Evolutionary conservation across 129 eudicot genomes (phyloP).

Genomic region (Daucus carota): DNA sequence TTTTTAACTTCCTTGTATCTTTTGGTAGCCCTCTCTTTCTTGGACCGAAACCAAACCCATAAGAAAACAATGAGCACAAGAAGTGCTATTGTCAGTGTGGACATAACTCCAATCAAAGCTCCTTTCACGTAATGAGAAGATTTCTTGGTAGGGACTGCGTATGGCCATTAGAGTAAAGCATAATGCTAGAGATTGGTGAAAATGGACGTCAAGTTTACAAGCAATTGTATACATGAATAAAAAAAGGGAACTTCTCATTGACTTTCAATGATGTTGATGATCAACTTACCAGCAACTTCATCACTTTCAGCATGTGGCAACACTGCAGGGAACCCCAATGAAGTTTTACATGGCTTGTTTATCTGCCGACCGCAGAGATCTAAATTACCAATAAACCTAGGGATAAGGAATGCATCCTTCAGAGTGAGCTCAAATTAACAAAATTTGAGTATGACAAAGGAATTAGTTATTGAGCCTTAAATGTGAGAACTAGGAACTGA

Average conservation of each 20-base stretch:
- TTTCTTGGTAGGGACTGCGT: constrained; percentile 60
- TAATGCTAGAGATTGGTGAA: not conserved
- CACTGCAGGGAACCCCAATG: constrained; percentile 92
- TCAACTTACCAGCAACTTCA: constrained; percentile 61
- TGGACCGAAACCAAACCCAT: constrained; percentile 56
- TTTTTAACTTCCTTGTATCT: constrained; percentile 78
- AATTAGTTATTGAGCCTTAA: not conserved
- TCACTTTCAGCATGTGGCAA: constrained; percentile 90
- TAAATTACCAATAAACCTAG: constrained; percentile 86
- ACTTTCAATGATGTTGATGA: not conserved
- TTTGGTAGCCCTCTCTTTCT: constrained; percentile 85
- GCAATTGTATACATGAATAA: not conserved
- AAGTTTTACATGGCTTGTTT: constrained; percentile 76
- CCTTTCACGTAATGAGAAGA: constrained; percentile 65
- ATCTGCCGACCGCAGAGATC: constrained; percentile 94
- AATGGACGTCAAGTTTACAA: not conserved
- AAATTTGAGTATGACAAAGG: not conserved
- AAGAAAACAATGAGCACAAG: constrained; percentile 50
- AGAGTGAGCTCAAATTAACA: constrained; percentile 15
- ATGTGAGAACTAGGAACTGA: not conserved
- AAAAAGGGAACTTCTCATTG: not conserved
- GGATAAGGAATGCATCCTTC: constrained; percentile 20
- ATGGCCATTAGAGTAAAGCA: constrained; percentile 1
- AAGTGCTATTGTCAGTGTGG: constrained; percentile 41
- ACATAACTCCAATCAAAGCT: constrained; percentile 45